These are phyloP conservation scores for Neurospora crassa DNA, from an alignment of 2,329 filamentous ascomycete species.

Conservation along the genomic window DNA sequence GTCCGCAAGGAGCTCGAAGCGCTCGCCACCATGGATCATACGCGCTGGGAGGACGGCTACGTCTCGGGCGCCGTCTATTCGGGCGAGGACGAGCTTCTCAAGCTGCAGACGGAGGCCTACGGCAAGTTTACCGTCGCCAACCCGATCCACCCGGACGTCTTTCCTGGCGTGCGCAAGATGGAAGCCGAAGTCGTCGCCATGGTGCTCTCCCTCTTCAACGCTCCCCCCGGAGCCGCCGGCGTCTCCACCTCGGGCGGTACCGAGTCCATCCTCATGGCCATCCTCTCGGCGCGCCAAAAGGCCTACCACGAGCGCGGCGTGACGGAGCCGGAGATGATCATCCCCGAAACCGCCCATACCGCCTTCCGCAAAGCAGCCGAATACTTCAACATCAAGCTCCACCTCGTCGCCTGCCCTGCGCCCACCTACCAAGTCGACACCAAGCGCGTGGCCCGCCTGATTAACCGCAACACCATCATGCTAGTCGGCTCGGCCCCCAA, in stretches of 20 bases:
- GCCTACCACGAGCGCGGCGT: conserved; percentile 77
- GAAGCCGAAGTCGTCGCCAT: conserved; percentile 96
- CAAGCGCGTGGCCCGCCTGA: conserved; percentile 65
- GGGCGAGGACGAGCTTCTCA: conserved; percentile 71
- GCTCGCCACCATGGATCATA: conserved; percentile 82
- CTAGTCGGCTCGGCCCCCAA: conserved; percentile 94
- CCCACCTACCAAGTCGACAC: conserved; percentile 79
- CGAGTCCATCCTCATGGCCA: conserved; percentile 95
- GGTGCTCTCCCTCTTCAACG: conserved; percentile 85
- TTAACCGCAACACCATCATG: conserved; percentile 90
- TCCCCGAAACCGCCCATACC: conserved; percentile 89
- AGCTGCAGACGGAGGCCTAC: conserved; percentile 86
- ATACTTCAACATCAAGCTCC: conserved; percentile 95
- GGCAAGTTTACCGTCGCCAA: conserved; percentile 91
- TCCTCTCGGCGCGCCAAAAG: conserved; percentile 81
- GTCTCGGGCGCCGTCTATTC: conserved; percentile 96
- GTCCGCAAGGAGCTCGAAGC: conserved; percentile 71
- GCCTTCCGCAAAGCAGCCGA: conserved; percentile 91
- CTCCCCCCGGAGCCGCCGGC: conserved; percentile 73
- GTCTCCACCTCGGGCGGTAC: conserved; percentile 89
- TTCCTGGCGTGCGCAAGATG: conserved; percentile 97
- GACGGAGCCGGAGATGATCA: conserved; percentile 93
- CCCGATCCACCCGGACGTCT: conserved; percentile 95
- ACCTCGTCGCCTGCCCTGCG: conserved; percentile 78
- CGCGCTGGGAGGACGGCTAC: conserved; percentile 89